Conservation (phyloP, 129 eudicot genomes). For the Flaveria bidentis region DNA sequence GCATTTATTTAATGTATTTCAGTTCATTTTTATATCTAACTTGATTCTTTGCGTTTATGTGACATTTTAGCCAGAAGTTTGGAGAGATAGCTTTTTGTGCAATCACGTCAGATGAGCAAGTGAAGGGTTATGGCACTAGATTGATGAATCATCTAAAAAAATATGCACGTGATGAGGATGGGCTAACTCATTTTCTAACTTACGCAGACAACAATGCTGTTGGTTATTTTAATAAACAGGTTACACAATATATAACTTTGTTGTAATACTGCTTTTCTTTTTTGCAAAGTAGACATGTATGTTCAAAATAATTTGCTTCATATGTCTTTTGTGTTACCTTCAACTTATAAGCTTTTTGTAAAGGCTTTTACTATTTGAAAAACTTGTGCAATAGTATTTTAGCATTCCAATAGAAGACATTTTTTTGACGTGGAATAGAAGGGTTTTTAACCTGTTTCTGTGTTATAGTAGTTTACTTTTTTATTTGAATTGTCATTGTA, state of each 20-base stretch:
- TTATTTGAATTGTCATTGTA: neutral
- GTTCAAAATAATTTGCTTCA: slow-evolving; percentile 15
- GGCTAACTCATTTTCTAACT: slow-evolving; percentile 94
- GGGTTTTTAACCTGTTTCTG: neutral
- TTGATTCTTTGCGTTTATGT: slow-evolving; percentile 12
- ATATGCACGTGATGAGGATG: slow-evolving; percentile 93
- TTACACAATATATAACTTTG: slow-evolving; percentile 27
- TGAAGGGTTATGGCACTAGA: slow-evolving; percentile 97
- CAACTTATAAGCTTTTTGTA: neutral
- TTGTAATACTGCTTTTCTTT: neutral
- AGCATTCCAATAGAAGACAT: neutral
- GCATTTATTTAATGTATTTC: neutral
- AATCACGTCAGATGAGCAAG: slow-evolving; percentile 97
- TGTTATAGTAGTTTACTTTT: neutral
- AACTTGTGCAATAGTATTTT: neutral
- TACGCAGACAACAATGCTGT: slow-evolving; percentile 98
- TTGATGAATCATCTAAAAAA: slow-evolving; percentile 93
- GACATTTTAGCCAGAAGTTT: slow-evolving; percentile 73
- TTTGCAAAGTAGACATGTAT: neutral
- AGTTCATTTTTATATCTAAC: slow-evolving; percentile 23
- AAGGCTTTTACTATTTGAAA: neutral
- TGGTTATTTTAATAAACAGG: slow-evolving; percentile 99
- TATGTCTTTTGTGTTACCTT: neutral
- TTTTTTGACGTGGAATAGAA: neutral
- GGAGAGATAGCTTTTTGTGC: slow-evolving; percentile 99